These are phyloP conservation scores for Martiniozyma abietophila DNA, from an alignment of 805 yeast species.

Conservation along the genomic window DNA sequence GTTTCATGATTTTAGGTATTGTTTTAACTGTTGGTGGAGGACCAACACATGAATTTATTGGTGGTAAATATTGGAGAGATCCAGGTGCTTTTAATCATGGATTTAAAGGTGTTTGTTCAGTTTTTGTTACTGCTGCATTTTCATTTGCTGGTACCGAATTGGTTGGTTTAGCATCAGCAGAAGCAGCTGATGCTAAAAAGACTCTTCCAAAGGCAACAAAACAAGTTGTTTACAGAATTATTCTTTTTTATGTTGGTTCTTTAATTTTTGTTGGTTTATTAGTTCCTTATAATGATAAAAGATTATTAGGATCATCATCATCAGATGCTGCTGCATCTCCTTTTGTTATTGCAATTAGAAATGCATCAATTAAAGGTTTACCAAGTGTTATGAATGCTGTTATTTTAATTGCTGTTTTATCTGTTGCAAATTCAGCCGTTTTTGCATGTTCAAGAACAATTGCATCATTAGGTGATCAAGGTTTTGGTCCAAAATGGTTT, in stretches of 20 bases:
- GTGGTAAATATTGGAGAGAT: constrained; percentile 45
- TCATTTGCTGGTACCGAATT: constrained; percentile 58
- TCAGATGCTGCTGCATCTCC: constrained; percentile 55
- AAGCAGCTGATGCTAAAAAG: constrained; percentile 45
- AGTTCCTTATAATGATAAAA: constrained; percentile 44
- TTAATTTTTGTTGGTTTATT: constrained; percentile 42
- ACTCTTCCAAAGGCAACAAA: constrained; percentile 52
- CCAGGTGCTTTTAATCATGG: constrained; percentile 45
- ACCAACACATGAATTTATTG: constrained; percentile 42
- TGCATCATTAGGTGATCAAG: constrained; percentile 54
- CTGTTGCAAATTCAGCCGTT: constrained; percentile 63
- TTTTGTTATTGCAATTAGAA: constrained; percentile 52
- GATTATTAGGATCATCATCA: constrained; percentile 37
- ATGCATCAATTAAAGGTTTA: constrained; percentile 46
- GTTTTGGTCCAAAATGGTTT: constrained; percentile 47
- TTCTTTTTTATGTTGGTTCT: constrained; percentile 43
- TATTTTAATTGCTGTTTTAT: constrained; percentile 53
- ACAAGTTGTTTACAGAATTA: constrained; percentile 50
- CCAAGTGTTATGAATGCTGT: constrained; percentile 64
- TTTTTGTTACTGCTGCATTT: constrained; percentile 48
- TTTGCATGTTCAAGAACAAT: constrained; percentile 59
- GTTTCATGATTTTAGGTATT: constrained; percentile 44
- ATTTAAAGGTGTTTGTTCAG: constrained; percentile 52
- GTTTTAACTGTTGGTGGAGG: constrained; percentile 54
- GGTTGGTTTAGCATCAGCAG: constrained; percentile 53